These are phyloP conservation scores for Globomyces sp. DNA, from an alignment of 371 early-diverging fungal genomes.

Conservation along the genomic window DNA sequence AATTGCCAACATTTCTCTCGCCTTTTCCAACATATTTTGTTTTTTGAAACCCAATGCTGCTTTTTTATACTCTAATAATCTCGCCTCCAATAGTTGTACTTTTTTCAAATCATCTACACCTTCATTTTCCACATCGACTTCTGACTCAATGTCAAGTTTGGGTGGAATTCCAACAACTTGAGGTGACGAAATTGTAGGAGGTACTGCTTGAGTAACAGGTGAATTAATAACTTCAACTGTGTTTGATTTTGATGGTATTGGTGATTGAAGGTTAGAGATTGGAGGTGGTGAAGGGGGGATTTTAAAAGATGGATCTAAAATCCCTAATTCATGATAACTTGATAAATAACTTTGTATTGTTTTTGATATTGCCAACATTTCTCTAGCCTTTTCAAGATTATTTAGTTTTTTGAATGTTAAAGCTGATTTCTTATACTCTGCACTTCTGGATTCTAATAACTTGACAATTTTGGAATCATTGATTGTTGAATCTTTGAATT, in stretches of 20 bases:
- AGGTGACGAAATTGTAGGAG: background rate
- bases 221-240: background rate
- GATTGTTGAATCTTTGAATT: no score
- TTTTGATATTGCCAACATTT: constrained; percentile 56
- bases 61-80: constrained; percentile 62
- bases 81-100: constrained; percentile 26
- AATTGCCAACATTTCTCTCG: constrained; percentile 56
- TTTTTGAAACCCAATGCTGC: constrained; percentile 61
- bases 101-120: no score
- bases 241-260: background rate
- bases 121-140: constrained; percentile 17
- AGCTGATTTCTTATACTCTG: constrained; percentile 65
- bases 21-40: constrained; percentile 47
- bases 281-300: no score
- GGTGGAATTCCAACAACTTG: constrained; percentile 1
- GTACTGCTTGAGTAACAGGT: background rate
- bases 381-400: constrained; percentile 54
- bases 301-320: no score
- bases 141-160: background rate
- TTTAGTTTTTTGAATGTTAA: constrained; percentile 53
- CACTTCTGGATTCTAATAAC: constrained; percentile 43
- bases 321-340: background rate
- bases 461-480: no score
- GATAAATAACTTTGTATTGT: constrained; percentile 39
- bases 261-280: background rate